phyloP scores from a whole-genome alignment of 2,329 filamentous ascomycete species.

The Phaeophleospora eucalypticola region DNA sequence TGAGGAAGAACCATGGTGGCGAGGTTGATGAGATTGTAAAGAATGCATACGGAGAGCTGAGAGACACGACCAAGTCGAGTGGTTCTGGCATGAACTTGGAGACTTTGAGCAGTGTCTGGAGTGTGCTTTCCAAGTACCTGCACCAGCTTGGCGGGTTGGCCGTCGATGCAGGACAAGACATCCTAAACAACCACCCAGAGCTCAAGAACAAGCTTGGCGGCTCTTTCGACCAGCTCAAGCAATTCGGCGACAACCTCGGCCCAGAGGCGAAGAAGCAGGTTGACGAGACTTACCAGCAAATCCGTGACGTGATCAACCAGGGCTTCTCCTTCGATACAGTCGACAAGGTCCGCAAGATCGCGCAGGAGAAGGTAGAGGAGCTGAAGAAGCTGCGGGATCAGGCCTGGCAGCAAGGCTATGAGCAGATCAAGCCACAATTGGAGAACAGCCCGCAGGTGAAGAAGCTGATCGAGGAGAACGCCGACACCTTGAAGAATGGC shows the following conservation, averaged over 20 bases:
- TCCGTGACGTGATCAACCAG: slow-evolving; percentile 59
- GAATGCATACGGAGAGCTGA: slow-evolving; percentile 65
- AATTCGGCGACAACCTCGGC: slow-evolving; percentile 65
- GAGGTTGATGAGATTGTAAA: slow-evolving; percentile 66
- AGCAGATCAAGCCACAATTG: slow-evolving; percentile 66
- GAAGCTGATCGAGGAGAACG: slow-evolving; percentile 67
- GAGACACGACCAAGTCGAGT: slow-evolving; percentile 49
- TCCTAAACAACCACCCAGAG: slow-evolving; percentile 69
- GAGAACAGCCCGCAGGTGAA: slow-evolving; percentile 75
- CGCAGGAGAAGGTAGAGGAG: slow-evolving; percentile 67
- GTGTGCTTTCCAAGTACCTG: slow-evolving; percentile 59
- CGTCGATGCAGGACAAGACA: slow-evolving; percentile 58
- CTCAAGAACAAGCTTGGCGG: slow-evolving; percentile 69
- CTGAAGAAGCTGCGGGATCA: slow-evolving; percentile 65
- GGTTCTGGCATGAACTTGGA: slow-evolving; percentile 58
- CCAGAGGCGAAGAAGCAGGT: slow-evolving; percentile 74
- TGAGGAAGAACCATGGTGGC: slow-evolving; percentile 62
- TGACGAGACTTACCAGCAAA: slow-evolving; percentile 65
- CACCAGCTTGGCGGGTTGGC: slow-evolving; percentile 59
- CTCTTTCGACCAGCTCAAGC: slow-evolving; percentile 64
- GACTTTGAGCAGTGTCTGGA: slow-evolving; percentile 58
- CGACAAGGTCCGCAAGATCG: slow-evolving; percentile 53
- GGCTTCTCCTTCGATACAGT: slow-evolving; percentile 58
- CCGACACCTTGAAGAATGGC: slow-evolving; percentile 62
- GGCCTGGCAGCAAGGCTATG: slow-evolving; percentile 63